Evolutionary conservation across 2,329 filamentous ascomycete genomes (phyloP).

Genomic region (Phyllosticta citrichinensis): DNA sequence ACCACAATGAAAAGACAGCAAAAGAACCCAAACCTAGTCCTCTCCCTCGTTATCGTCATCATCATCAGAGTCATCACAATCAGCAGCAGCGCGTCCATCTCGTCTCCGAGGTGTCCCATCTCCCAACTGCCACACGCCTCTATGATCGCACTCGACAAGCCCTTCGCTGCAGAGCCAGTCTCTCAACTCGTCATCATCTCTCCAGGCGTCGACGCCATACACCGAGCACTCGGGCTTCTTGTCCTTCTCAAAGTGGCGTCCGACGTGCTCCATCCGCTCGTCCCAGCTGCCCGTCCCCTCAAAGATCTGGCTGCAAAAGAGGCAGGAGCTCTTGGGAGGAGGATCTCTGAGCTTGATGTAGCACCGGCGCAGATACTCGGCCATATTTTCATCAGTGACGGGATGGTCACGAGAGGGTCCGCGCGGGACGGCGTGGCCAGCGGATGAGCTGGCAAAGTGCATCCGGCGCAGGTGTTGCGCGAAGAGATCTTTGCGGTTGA

Average conservation of each 20-base stretch:
- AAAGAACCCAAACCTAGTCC: background rate
- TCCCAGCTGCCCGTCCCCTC: constrained; percentile 61
- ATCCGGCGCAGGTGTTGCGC: constrained; percentile 80
- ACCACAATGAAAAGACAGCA: background rate
- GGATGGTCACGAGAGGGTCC: constrained; percentile 8
- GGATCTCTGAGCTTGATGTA: constrained; percentile 49
- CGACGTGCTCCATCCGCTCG: constrained; percentile 77
- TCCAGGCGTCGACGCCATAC: constrained; percentile 17
- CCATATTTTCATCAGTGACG: constrained; percentile 44
- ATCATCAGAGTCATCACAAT: background rate
- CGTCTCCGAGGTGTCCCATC: constrained; percentile 16
- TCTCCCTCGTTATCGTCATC: background rate
- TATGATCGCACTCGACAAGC: constrained; percentile 22
- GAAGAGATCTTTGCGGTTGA: constrained; percentile 89
- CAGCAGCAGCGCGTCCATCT: background rate
- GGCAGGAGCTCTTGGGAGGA: constrained; percentile 52
- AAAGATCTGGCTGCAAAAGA: constrained; percentile 57
- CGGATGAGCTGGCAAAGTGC: constrained; percentile 49
- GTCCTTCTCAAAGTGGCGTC: constrained; percentile 61
- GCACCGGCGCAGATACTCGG: constrained; percentile 48
- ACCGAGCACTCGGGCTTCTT: constrained; percentile 20
- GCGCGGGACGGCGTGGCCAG: constrained; percentile 26
- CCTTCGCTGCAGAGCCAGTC: constrained; percentile 31
- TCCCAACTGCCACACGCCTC: constrained; percentile 24
- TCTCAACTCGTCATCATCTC: constrained; percentile 21